Conservation (phyloP, 1,284 basidiomycete species). For the Fomitopsis schrenkii region DNA sequence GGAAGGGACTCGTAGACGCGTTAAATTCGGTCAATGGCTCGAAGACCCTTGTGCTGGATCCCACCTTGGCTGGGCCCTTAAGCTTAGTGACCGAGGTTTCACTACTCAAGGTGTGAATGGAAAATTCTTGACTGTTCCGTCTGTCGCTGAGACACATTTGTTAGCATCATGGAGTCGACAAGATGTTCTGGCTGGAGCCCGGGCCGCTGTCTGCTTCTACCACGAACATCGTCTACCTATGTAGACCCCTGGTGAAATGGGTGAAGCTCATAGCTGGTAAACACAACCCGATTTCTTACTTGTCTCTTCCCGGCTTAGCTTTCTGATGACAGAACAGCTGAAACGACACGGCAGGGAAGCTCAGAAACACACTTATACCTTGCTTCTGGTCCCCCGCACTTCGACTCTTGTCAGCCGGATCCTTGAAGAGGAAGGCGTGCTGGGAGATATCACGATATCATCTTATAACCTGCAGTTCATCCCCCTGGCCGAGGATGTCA, state of each 20-base stretch:
- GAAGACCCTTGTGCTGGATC: conserved; percentile 94
- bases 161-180: conserved; percentile 97
- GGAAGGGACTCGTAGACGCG: conserved; percentile 73
- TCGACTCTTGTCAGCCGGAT: conserved; percentile 84
- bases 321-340: conserved; percentile 72
- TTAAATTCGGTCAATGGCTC: conserved; percentile 89
- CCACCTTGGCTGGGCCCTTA: conserved; percentile 85
- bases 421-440: conserved; percentile 88
- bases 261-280: conserved; percentile 90
- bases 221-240: conserved; percentile 91
- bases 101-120: conserved; percentile 71
- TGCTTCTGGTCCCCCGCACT: conserved; percentile 84
- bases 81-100: conserved; percentile 92
- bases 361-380: conserved; percentile 80
- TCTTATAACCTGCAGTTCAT: conserved; percentile 93
- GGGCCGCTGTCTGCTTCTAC: conserved; percentile 83
- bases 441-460: conserved; percentile 83
- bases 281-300: conserved; percentile 11
- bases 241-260: conserved; percentile 81
- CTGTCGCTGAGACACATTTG: background rate
- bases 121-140: no score
- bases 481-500: conserved; percentile 85
- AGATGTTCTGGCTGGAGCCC: conserved; percentile 98
- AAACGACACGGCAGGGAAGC: conserved; percentile 67
- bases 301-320: conserved; percentile 11